A percentile compares a stretch with the other conserved stretches of the same genome.
Conservation (phyloP, 2,329 filamentous ascomycete species). For the Exophiala sp. region DNA sequence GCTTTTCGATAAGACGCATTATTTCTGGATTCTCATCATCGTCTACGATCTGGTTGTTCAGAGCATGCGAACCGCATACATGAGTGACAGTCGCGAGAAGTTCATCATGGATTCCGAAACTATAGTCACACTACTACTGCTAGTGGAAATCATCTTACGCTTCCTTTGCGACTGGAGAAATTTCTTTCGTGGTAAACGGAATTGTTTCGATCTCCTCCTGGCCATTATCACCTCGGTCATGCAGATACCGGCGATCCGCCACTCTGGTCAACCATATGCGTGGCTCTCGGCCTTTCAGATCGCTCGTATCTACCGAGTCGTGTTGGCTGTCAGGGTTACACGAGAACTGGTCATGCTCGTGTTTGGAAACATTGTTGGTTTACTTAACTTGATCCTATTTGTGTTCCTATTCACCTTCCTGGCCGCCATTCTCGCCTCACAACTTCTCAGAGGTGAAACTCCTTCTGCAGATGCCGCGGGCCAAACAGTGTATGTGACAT, state of each 20-base stretch:
- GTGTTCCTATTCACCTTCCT: constrained; percentile 95
- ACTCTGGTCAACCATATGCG: constrained; percentile 68
- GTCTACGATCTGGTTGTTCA: constrained; percentile 75
- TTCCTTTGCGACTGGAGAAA: constrained; percentile 74
- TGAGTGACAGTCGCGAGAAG: constrained; percentile 57
- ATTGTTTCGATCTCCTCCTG: constrained; percentile 75
- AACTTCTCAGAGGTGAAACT: constrained; percentile 87
- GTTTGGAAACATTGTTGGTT: constrained; percentile 84
- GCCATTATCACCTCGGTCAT: constrained; percentile 81
- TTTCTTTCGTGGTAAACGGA: constrained; percentile 71
- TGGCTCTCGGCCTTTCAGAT: constrained; percentile 95
- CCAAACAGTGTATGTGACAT: constrained; percentile 66
- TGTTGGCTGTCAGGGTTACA: constrained; percentile 83
- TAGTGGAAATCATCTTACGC: constrained; percentile 77
- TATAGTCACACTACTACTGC: constrained; percentile 71
- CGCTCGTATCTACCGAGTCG: constrained; percentile 83
- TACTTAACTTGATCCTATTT: constrained; percentile 91
- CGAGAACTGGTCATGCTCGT: constrained; percentile 81
- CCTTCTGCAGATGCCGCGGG: constrained; percentile 61
- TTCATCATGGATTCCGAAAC: constrained; percentile 73
- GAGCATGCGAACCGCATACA: constrained; percentile 70
- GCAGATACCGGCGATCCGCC: constrained; percentile 74
- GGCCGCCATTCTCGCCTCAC: constrained; percentile 85
- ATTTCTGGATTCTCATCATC: constrained; percentile 79
- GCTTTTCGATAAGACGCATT: constrained; percentile 68